Evolutionary conservation across 2,329 filamentous ascomycete species (phyloP), one percentile per base, ranked within the genome.

Genomic region (Fusarium xylarioides): DNA sequence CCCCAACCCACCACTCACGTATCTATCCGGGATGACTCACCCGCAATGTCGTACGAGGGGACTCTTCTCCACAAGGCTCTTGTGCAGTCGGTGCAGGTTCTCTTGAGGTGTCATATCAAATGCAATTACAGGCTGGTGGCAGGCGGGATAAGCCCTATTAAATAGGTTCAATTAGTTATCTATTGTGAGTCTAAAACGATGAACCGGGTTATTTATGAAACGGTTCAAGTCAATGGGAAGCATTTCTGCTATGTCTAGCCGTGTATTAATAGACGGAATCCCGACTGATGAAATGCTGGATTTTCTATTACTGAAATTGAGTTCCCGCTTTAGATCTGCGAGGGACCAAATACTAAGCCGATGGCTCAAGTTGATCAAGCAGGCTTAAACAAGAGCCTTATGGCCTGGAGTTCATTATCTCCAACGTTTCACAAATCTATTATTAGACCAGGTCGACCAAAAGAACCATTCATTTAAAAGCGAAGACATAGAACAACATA

Each of bases 211-310:
- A 14, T 4, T 4, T 4, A 26, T 19, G 4, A 46, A 23, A 12
- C 5, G 8, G 16, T 19, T 19, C 2, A 26, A 26, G 11, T 19
- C 10, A 9, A 26, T 9, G 11, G 42, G 11, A 18, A 19, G 6
- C 10, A 43, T 43, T 11, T 7, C 4, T 23, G 1, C 2, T 23
- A 21, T 21, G 18, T 21, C 44, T 6, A 21, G 5, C 18, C 12
- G 18, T 11, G 18, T 3, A 11, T 11, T 1, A 0, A 46, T 21
- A 28, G 5, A 30, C 21, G 3, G 21, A n/a, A 3, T 3, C 7
- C 3, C 5, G 15, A 18, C 7, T 12, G 10, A 49, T 11, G 7
- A 32, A 18, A 32, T 7, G 2, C 7, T 32, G 15, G 15, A 5
- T 10, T 9, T 14, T 23, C 21, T 23, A 10, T 8, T 18, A 8